Base-by-base conservation (phyloP, 2,329 filamentous ascomycete species). In the Xylaria sp. region DNA sequence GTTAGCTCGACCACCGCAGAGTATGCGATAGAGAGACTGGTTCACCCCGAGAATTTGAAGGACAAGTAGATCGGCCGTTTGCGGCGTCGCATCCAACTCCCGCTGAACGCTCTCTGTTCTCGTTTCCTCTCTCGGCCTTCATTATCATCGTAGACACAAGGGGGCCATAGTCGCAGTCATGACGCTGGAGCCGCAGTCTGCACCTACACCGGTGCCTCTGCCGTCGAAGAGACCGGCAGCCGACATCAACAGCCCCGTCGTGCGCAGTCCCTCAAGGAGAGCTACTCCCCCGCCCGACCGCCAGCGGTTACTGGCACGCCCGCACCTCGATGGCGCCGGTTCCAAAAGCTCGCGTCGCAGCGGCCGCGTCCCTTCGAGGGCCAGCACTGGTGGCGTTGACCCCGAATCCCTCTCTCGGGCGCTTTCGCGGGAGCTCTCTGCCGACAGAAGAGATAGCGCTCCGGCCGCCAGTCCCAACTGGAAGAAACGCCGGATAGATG, bases 401-500 rank as follows among this genome's bases (percentile, higher is more conserved):
- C 75, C 83, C 25, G 84, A 87, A 56, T 82, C 81, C 3, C 80
- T 88, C 51, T 84, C 88, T 64, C 82, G 80, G 68, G 86, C 86
- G 31, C 76, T 89, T 59, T 80, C 86, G 15, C 82, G 85, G 69
- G 86, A 88, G 72, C 76, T 87, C n/a, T 82, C 84, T 68, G 81
- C 81, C 39, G 82, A 85, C 18, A 83, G 84, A 66, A 81, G 85
- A 65, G 86, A 88, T 64, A 85, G 84, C 71, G 85, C 86, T 1
- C 84, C 86, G 0, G 82, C 82, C 58, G 83, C 83, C 1, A 89
- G 86, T 72, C 88, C 88, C 46, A 85, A 85, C 77, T 82, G 87
- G 74, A 90, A 90, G 74, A 83, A 88, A 39, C 87, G 89, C 72
- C 82, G 88, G 65, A 86, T 90, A 71, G 87, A 89, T 71, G 88